Base-by-base conservation (phyloP, 176 grass and related monocot species). In the Musa itinerans region DNA sequence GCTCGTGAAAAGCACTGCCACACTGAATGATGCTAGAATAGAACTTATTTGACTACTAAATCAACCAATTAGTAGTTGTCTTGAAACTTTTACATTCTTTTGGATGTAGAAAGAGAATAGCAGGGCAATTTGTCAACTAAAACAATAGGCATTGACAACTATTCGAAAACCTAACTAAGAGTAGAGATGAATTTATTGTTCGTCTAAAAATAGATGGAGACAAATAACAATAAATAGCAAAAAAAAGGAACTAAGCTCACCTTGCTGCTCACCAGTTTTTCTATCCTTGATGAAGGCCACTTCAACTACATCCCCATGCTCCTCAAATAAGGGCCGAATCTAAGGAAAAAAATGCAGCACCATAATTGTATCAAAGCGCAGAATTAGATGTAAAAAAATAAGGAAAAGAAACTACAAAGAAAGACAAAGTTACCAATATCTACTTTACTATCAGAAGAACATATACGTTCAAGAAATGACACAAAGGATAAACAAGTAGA, bases 241-340 rank as follows among this genome's bases (percentile, higher is more conserved):
- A 76, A 86, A 54, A 11, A 61, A 82, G 71, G 59, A 79, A 43
- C 34, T 43, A 78, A 78, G n/a, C 72, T 0, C 81, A 99, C 95
- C 95, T 99, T 92, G 90, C 81, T 99, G 90, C 80, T 99, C 85
- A 68, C 95, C 95, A 19, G 90, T 99, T 73, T 99, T 94, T 73
- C 85, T 93, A 89, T 94, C 95, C 79, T 89, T 99, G 84, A 99
- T 99, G 72, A 99, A 84, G 71, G 95, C 95, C 59, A 99, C 95
- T 89, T 99, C 95, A 74, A 99, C 74, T 78, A 99, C 95, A 87
- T 94, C 72, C 54, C 95, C 95, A 79, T 99, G 95, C 27, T 99
- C 86, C 89, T 99, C 95, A 83, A 99, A 99, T 77, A 94, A 87
- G 69, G 95, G 90, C 0, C 95, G 88, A 74, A 99, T 85, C 95